phyloP scores from a whole-genome alignment of 768 basidiomycete species.

The Amanita muscaria region DNA sequence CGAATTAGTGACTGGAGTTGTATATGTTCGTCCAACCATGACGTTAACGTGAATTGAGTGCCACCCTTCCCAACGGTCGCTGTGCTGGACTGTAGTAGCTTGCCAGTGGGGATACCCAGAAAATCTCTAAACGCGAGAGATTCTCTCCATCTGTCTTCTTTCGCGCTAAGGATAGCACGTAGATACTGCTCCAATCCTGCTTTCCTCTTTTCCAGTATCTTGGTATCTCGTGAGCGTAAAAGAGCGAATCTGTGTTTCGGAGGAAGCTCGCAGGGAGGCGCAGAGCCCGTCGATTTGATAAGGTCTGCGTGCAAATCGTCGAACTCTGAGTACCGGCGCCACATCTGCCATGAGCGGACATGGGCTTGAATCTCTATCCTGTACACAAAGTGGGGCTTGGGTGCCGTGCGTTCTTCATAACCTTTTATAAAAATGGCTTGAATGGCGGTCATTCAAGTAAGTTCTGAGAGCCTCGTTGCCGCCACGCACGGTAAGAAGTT shows the following conservation, averaged over 20 bases:
- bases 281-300: constrained; percentile 64
- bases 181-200: constrained; percentile 76
- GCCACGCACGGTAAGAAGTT: background rate
- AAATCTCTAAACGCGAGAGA: constrained; percentile 76
- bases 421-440: constrained; percentile 66
- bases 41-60: constrained; percentile 58
- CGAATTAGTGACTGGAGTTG: constrained; percentile 71
- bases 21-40: constrained; percentile 87
- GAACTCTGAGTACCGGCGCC: constrained; percentile 93
- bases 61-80: constrained; percentile 20
- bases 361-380: constrained; percentile 79
- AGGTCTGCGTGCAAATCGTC: constrained; percentile 79
- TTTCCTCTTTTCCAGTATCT: constrained; percentile 69
- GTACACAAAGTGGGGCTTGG: constrained; percentile 78
- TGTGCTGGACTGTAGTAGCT: constrained; percentile 24
- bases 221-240: constrained; percentile 48
- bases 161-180: constrained; percentile 73
- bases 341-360: constrained; percentile 89
- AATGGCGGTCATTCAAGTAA: constrained; percentile 52
- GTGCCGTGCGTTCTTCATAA: constrained; percentile 57
- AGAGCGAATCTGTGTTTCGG: constrained; percentile 75
- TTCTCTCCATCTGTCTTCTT: constrained; percentile 79
- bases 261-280: constrained; percentile 75
- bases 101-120: constrained; percentile 70
- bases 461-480: background rate